Percentiles rank a stretch among this genome's conserved stretches.
These are phyloP conservation scores for Leccinum subrobustum DNA, from an alignment of 1,284 basidiomycete genomes.

Conservation along the genomic window DNA sequence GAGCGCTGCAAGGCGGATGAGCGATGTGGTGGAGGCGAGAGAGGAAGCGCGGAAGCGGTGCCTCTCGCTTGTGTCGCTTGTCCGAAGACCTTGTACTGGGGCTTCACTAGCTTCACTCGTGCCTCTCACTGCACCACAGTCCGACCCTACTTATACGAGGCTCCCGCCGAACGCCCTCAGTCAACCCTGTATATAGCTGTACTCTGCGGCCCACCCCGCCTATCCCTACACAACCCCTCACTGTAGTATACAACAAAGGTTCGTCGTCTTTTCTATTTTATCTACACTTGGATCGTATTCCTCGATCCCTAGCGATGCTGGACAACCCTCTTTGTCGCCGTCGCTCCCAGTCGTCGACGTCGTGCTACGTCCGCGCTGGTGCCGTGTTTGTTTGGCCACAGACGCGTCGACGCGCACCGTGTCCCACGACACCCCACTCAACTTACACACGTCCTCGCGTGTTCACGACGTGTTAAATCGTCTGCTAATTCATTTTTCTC, in stretches of 20 bases:
- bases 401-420: slow-evolving; percentile 35
- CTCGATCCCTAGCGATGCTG: slow-evolving; percentile 25
- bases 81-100: no score
- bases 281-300: slow-evolving; percentile 22
- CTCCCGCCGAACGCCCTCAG: slow-evolving; percentile 35
- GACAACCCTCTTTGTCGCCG: slow-evolving; percentile 9
- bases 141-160: no score
- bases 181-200: slow-evolving; percentile 39
- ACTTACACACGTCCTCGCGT: slow-evolving; percentile 27
- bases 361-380: slow-evolving; percentile 11
- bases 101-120: no score
- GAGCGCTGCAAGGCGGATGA: no score
- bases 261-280: slow-evolving; percentile 22
- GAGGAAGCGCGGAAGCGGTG: no score
- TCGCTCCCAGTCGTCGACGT: slow-evolving; percentile 14
- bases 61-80: no score
- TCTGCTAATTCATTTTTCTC: slow-evolving; percentile 35
- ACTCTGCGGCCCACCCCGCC: slow-evolving; percentile 36
- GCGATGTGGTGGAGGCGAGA: no score
- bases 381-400: slow-evolving; percentile 35
- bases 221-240: slow-evolving; percentile 23
- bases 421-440: slow-evolving; percentile 26
- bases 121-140: no score
- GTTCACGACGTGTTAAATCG: slow-evolving; percentile 33
- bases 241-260: slow-evolving; percentile 35